phyloP scores from a whole-genome alignment of 371 early-diverging fungal genomes.

The Batrachochytrium dendrobatidis region DNA sequence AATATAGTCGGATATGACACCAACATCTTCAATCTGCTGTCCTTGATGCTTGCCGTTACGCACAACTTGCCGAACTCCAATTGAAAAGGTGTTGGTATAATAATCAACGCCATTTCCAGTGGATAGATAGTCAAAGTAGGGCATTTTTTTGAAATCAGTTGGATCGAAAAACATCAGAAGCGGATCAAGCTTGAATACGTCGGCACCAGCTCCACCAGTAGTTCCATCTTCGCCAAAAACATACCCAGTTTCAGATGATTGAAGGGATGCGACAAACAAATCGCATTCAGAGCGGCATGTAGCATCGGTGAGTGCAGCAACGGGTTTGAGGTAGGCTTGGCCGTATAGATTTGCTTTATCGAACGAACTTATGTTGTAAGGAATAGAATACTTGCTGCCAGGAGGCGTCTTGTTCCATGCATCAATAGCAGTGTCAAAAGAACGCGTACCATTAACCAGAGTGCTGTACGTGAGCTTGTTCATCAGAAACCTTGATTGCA shows the following conservation, averaged over 20 bases:
- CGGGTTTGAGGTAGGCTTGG: conserved; percentile 21
- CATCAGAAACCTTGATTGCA: conserved; percentile 4
- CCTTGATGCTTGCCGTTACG: conserved; percentile 13
- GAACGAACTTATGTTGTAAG: conserved; percentile 1
- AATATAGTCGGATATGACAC: conserved; percentile 16
- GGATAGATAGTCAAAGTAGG: conserved; percentile 3
- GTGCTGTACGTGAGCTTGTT: not conserved
- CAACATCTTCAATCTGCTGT: conserved; percentile 19
- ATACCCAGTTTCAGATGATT: conserved; percentile 12
- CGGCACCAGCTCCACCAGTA: conserved; percentile 28
- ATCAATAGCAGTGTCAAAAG: conserved; percentile 2
- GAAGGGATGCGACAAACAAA: conserved; percentile 16
- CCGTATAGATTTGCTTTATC: conserved; percentile 13
- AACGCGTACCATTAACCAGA: not conserved
- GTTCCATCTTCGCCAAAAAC: conserved; percentile 25
- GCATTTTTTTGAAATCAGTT: conserved; percentile 9
- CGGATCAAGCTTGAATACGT: no score
- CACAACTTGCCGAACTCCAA: conserved; percentile 15
- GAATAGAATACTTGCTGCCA: conserved; percentile 11
- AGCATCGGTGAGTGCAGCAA: conserved; percentile 17
- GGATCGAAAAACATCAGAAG: conserved; percentile 7
- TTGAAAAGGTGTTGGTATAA: conserved; percentile 4
- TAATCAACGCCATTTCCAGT: no score
- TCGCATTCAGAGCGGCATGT: conserved; percentile 27
- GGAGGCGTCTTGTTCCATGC: conserved; percentile 6